These are phyloP conservation scores for Eutrema heterophyllum DNA, from an alignment of 345 rosid genomes.

Conservation along the genomic window DNA sequence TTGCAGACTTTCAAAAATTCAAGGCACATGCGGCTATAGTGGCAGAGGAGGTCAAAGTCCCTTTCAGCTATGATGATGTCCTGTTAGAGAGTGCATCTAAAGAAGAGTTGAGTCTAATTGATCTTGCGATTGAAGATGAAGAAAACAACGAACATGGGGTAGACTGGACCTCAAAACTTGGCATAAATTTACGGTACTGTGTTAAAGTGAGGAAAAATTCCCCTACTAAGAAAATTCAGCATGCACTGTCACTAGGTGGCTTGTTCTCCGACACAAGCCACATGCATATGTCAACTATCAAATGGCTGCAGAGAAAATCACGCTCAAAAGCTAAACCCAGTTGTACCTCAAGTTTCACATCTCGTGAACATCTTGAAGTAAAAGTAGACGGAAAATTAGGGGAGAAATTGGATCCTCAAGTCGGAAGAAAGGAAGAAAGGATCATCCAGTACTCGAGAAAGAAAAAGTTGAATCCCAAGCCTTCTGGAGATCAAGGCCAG, in stretches of 20 bases:
- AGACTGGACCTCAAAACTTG: slow-evolving; percentile 91
- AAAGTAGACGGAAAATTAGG: slow-evolving; percentile 25
- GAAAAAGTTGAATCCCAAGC: slow-evolving; percentile 51
- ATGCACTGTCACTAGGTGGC: slow-evolving; percentile 71
- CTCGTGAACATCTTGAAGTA: slow-evolving; percentile 35
- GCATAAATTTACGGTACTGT: slow-evolving; percentile 71
- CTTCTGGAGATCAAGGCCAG: slow-evolving; percentile 31
- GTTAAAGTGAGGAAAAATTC: slow-evolving; percentile 77
- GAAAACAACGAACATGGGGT: slow-evolving; percentile 46
- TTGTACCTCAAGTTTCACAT: slow-evolving; percentile 29
- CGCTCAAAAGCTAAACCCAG: slow-evolving; percentile 60
- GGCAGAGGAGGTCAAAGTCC: slow-evolving; percentile 62
- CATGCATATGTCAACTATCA: slow-evolving; percentile 40
- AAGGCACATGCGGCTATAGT: slow-evolving; percentile 77
- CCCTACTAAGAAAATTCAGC: slow-evolving; percentile 61
- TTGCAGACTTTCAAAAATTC: slow-evolving; percentile 85
- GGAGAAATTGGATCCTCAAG: slow-evolving; percentile 25
- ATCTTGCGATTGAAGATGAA: slow-evolving; percentile 74
- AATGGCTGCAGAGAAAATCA: slow-evolving; percentile 71
- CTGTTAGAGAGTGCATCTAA: slow-evolving; percentile 55
- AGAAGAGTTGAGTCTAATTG: slow-evolving; percentile 76
- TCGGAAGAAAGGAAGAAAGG: slow-evolving; percentile 41
- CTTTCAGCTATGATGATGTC: slow-evolving; percentile 63
- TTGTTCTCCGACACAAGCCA: slow-evolving; percentile 49
- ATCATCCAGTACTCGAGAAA: slow-evolving; percentile 79